phyloP scores from a whole-genome alignment of 2,329 filamentous ascomycete species.

The Botrytis hyacinthi region DNA sequence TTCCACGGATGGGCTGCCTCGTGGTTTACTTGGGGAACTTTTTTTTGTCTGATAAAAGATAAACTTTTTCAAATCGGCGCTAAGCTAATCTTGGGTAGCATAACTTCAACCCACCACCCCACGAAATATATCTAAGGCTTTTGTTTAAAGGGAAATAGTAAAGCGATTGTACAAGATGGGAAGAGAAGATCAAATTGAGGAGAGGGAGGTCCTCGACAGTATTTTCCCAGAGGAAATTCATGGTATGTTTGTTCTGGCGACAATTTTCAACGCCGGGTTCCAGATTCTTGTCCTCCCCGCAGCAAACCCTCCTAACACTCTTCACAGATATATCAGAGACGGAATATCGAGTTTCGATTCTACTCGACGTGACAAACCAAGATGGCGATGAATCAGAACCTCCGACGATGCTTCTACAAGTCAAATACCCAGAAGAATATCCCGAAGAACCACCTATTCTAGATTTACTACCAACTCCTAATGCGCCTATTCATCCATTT shows the following conservation, averaged over 20 bases:
- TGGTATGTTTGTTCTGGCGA: constrained; percentile 50
- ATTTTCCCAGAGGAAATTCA: constrained; percentile 98
- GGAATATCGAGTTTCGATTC: constrained; percentile 81
- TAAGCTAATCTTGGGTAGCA: constrained; percentile 28
- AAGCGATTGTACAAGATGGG: constrained; percentile 50
- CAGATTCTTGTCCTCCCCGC: neutral
- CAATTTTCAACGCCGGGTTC: neutral
- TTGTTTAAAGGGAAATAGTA: neutral
- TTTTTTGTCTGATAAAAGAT: constrained; percentile 25
- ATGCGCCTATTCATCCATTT: constrained; percentile 65
- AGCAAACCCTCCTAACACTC: constrained; percentile 10
- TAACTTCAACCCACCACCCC: constrained; percentile 12
- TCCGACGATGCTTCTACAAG: constrained; percentile 74
- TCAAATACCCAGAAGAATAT: constrained; percentile 87
- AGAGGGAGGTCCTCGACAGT: constrained; percentile 95
- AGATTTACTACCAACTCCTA: constrained; percentile 72
- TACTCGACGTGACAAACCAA: constrained; percentile 72
- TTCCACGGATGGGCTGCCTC: constrained; percentile 9
- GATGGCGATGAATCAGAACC: constrained; percentile 61
- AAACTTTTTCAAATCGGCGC: constrained; percentile 26
- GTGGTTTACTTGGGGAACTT: constrained; percentile 17
- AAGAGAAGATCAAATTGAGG: constrained; percentile 87
- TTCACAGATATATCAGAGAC: constrained; percentile 79
- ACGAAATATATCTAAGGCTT: constrained; percentile 11
- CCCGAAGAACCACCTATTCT: constrained; percentile 83